A percentile compares a stretch with the other conserved stretches of the same genome.
Evolutionary conservation across 805 yeast genomes (phyloP).

Genomic region (Candida alai): DNA sequence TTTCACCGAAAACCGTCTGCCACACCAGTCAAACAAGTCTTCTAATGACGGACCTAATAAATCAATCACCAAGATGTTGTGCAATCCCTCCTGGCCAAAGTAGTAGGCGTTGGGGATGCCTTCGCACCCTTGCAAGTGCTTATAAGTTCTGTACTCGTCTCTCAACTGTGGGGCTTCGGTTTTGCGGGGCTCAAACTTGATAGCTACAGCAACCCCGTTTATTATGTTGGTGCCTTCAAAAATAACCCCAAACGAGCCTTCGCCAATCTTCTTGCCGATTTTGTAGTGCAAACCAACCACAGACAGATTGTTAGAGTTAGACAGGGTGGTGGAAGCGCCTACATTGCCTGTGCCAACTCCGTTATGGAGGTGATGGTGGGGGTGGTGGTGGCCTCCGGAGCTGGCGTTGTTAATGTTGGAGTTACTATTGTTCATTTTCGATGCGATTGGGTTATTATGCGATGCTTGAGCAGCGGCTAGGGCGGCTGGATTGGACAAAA

Average conservation of each 20-base stretch:
- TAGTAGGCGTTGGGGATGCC: constrained; percentile 84
- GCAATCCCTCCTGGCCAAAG: constrained; percentile 82
- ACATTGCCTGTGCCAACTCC: constrained; percentile 1
- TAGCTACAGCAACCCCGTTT: constrained; percentile 64
- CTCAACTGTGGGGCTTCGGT: constrained; percentile 81
- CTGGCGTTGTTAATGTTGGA: constrained; percentile 3
- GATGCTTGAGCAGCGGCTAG: constrained; percentile 38
- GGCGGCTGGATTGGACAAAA: constrained; percentile 32
- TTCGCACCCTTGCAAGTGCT: constrained; percentile 60
- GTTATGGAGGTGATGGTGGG: constrained; percentile 3
- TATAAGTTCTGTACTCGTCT: constrained; percentile 77
- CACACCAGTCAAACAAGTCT: constrained; percentile 87
- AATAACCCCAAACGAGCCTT: constrained; percentile 82
- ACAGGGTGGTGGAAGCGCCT: constrained; percentile 10
- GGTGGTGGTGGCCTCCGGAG: constrained; percentile 2
- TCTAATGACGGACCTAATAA: constrained; percentile 77
- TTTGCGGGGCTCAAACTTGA: constrained; percentile 76
- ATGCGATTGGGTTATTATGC: constrained; percentile 17
- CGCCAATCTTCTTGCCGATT: constrained; percentile 81
- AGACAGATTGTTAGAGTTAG: constrained; percentile 27
- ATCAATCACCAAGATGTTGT: constrained; percentile 73
- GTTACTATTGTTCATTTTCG: constrained; percentile 3
- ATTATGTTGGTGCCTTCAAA: constrained; percentile 77
- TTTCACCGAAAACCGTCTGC: constrained; percentile 64
- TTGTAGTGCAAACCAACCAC: constrained; percentile 69